Base-by-base conservation (phyloP, 1,139 yeast genomes). In the Taphrina deformans region DNA sequence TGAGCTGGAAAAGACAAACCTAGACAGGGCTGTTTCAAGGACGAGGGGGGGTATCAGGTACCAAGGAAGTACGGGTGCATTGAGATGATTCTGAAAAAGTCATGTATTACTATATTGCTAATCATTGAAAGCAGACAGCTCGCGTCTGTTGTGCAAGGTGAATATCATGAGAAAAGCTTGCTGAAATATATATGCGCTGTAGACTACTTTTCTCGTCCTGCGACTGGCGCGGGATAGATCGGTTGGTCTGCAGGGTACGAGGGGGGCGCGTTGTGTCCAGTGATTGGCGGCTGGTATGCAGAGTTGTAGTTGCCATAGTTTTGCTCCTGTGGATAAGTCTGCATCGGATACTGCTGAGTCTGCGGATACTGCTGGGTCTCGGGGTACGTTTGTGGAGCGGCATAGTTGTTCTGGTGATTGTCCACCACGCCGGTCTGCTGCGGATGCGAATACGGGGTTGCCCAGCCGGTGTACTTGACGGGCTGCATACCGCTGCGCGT, bases 381-480 rank as follows among this genome's bases (percentile, higher is more conserved):
- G n/a, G n/a, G n/a, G n/a, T n/a, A n/a, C n/a, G n/a, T n/a, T 21
- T 44, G 48, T 9, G 48, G 48, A 7, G 48, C 27, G 48, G n/a
- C 48, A 21, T 44, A 44, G 48, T 44, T 44, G 48, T 4, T 18
- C 18, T 38, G 41, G 4, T 3, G 41, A n/a, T 35, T 35, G 27
- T 44, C 48, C 18, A 44, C 55, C 35, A 48, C 53, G 29, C 63
- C 63, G 7, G 56, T 24, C 51, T 46, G 63, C 27, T 46, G 66
- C 0, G 63, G 64, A 45, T 64, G 59, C 31, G 26, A 35, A 41
- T 29, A 56, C n/a, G 66, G 66, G 12, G 56, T 58, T 14, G 59
- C 59, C 66, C 66, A 64, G 14, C 62, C 66, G 12, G 66, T 64
- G 56, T 64, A 64, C 48, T 48, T 64, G 53, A 46, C 56, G 9